phyloP scores from a whole-genome alignment of 148 eudicot species.

The Talinum fruticosum region DNA sequence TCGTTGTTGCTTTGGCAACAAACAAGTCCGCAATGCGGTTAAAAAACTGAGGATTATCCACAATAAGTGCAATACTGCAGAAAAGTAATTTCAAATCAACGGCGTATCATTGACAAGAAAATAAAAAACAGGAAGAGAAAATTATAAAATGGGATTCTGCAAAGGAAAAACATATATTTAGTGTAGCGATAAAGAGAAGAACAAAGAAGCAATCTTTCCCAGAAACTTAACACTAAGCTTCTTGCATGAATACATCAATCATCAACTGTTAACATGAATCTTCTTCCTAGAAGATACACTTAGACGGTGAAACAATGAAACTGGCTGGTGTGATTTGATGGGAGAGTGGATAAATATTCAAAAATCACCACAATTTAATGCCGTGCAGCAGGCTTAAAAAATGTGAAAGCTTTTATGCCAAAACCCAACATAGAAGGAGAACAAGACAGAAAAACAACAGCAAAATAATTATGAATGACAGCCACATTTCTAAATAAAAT shows the following conservation, averaged over 20 bases:
- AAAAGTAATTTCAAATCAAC: constrained; percentile 14
- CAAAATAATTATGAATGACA: not conserved
- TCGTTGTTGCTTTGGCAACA: constrained; percentile 44
- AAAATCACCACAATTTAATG: not conserved
- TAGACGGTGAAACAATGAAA: not conserved
- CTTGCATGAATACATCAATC: not conserved
- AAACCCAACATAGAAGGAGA: not conserved
- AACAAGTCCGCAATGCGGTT: constrained; percentile 58
- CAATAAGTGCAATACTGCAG: constrained; percentile 73
- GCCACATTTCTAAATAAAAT: not conserved
- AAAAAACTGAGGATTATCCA: constrained; percentile 77
- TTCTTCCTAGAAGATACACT: not conserved
- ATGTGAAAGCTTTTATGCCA: not conserved
- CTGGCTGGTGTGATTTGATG: not conserved
- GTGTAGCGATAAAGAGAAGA: not conserved
- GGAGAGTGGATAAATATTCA: not conserved
- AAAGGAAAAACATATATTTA: not conserved
- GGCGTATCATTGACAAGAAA: not conserved
- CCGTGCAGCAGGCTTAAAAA: not conserved
- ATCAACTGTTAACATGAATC: not conserved
- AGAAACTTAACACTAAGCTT: not conserved
- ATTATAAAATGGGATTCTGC: not conserved
- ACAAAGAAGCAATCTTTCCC: not conserved
- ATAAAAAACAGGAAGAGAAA: not conserved
- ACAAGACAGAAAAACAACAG: not conserved